phyloP scores from a whole-genome alignment of 768 basidiomycete species.

The Tricholoma sp. region DNA sequence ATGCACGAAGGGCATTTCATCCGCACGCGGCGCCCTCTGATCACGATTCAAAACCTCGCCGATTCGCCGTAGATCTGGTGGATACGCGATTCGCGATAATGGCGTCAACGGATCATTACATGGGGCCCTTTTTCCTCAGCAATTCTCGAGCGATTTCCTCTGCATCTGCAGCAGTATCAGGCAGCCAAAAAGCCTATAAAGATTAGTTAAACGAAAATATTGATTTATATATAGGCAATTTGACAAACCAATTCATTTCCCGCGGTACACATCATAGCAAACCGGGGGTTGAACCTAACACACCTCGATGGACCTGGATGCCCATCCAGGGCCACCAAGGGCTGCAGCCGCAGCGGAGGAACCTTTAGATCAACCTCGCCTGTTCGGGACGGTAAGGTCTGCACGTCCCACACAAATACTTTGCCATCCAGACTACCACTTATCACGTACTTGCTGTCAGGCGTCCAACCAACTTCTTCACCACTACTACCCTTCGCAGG shows the following conservation, averaged over 20 bases:
- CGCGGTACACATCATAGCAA: slow-evolving; percentile 82
- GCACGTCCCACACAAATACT: slow-evolving; percentile 83
- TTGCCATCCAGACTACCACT: slow-evolving; percentile 84
- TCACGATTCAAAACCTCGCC: not conserved
- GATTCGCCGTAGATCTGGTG: not conserved
- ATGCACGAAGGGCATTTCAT: not conserved
- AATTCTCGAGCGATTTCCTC: slow-evolving; percentile 71
- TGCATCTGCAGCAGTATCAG: slow-evolving; percentile 57
- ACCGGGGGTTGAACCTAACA: slow-evolving; percentile 85
- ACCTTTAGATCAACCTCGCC: slow-evolving; percentile 52
- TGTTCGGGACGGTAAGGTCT: slow-evolving; percentile 47
- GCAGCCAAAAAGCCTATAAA: slow-evolving; percentile 39
- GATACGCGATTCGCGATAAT: not conserved
- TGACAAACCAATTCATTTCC: slow-evolving; percentile 73
- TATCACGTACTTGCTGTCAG: slow-evolving; percentile 87
- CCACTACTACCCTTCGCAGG: slow-evolving; percentile 79
- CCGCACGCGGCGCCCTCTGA: not conserved
- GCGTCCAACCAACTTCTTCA: slow-evolving; percentile 92
- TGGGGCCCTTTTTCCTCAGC: slow-evolving; percentile 45
- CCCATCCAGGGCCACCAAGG: slow-evolving; percentile 55
- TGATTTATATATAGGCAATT: slow-evolving; percentile 1
- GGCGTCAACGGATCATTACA: not conserved
- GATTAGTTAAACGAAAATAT: slow-evolving; percentile 5
- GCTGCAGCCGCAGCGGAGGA: slow-evolving; percentile 40
- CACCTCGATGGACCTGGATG: slow-evolving; percentile 83